Evolutionary conservation across 768 basidiomycete genomes (phyloP).

Genomic region (Mycena latifolia): DNA sequence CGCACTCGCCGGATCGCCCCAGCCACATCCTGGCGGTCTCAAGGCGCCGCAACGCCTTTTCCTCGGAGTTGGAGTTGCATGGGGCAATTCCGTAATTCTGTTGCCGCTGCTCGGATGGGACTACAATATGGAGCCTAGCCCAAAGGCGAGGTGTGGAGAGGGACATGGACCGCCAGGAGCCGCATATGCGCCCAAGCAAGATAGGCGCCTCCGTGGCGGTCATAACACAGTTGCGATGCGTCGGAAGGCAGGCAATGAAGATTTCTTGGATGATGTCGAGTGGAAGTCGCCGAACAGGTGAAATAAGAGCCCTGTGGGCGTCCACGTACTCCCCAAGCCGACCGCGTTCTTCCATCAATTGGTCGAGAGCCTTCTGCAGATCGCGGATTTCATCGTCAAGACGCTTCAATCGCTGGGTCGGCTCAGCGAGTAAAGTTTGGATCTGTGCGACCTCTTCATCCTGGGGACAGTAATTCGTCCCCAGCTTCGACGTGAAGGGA

Average conservation of each 20-base stretch:
- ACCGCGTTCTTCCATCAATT: background rate
- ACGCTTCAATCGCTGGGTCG: background rate
- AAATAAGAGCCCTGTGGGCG: too few species aligned
- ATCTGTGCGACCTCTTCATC: conserved; percentile 12
- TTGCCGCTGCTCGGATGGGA: too few species aligned
- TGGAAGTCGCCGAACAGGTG: too few species aligned
- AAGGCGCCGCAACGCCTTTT: background rate
- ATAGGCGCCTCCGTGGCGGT: conserved; percentile 18
- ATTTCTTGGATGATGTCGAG: conserved; percentile 22
- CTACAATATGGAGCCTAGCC: conserved; percentile 10
- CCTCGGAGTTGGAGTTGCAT: background rate
- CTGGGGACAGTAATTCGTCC: conserved; percentile 5
- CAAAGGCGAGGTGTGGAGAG: conserved; percentile 26
- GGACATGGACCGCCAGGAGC: too few species aligned
- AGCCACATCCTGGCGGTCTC: conserved; percentile 9
- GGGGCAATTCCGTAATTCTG: background rate
- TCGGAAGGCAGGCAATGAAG: conserved; percentile 16
- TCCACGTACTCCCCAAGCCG: background rate
- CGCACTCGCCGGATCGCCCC: conserved; percentile 13
- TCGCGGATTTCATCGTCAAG: conserved; percentile 7
- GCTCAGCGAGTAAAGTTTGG: background rate
- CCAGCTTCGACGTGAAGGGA: background rate
- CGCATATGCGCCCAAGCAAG: conserved; percentile 26
- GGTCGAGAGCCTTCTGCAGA: background rate
- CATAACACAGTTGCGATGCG: conserved; percentile 17